Evolutionary conservation across 805 yeast species (phyloP).

Genomic region (Sugiyamaella valdiviana): DNA sequence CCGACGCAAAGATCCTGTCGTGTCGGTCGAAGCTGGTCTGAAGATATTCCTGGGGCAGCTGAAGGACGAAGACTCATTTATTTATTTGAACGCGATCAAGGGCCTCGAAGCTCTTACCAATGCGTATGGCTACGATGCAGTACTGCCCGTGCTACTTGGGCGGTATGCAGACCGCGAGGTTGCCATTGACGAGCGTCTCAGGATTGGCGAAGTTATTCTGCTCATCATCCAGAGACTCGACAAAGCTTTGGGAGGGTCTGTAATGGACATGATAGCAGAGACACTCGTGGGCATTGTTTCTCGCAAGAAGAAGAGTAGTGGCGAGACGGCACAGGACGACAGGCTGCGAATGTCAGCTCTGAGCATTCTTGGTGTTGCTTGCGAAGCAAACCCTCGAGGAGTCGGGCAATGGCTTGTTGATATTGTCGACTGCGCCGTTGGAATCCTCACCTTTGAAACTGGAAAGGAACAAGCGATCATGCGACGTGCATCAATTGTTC

Average conservation of each 20-base stretch:
- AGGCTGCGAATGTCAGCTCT: slow-evolving; percentile 77
- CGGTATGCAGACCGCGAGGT: slow-evolving; percentile 25
- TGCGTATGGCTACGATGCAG: slow-evolving; percentile 33
- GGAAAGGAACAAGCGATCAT: slow-evolving; percentile 43
- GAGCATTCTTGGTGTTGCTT: slow-evolving; percentile 71
- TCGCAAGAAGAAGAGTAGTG: slow-evolving; percentile 6
- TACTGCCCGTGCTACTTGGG: slow-evolving; percentile 38
- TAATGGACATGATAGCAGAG: slow-evolving; percentile 40
- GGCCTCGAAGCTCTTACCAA: slow-evolving; percentile 61
- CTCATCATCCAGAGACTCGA: slow-evolving; percentile 49
- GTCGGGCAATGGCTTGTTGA: slow-evolving; percentile 43
- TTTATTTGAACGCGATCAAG: slow-evolving; percentile 77
- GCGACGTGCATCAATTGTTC: slow-evolving; percentile 68
- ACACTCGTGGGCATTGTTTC: slow-evolving; percentile 34
- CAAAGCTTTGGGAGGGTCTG: slow-evolving; percentile 42
- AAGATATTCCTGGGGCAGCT: slow-evolving; percentile 58
- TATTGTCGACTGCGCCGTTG: slow-evolving; percentile 69
- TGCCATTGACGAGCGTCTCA: slow-evolving; percentile 60
- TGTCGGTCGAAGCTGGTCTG: slow-evolving; percentile 48
- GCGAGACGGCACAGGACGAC: slow-evolving; percentile 39
- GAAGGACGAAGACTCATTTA: slow-evolving; percentile 76
- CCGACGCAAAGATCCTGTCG: slow-evolving; percentile 43
- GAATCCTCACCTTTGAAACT: slow-evolving; percentile 60
- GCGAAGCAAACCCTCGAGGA: slow-evolving; percentile 54
- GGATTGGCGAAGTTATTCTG: slow-evolving; percentile 74